These are phyloP conservation scores for Termitomyces sp. DNA, from an alignment of 1,284 basidiomycete species.

Conservation along the genomic window DNA sequence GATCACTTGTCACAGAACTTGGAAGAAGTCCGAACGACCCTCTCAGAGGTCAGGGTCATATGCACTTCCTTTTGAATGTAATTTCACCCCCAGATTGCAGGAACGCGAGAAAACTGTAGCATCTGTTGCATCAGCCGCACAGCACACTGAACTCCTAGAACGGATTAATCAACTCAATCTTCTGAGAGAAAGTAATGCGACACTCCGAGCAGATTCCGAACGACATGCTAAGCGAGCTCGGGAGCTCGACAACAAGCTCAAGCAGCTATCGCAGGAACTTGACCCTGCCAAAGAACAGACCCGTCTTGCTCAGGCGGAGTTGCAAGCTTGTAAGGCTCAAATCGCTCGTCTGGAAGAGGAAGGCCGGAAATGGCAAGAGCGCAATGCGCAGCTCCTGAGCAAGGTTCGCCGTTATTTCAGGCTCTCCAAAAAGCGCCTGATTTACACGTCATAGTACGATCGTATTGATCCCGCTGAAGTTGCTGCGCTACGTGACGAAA, in stretches of 20 bases:
- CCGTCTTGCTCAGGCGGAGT: slow-evolving; percentile 64
- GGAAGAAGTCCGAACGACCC: slow-evolving; percentile 61
- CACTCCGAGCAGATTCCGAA: slow-evolving; percentile 75
- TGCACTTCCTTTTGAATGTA: not conserved
- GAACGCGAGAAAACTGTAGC: slow-evolving; percentile 75
- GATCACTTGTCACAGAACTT: slow-evolving; percentile 69
- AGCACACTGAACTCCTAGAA: slow-evolving; percentile 83
- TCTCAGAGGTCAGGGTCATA: slow-evolving; percentile 49
- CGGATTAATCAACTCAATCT: slow-evolving; percentile 86
- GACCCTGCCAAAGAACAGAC: slow-evolving; percentile 75
- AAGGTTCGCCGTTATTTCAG: slow-evolving; percentile 44
- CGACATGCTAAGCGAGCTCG: slow-evolving; percentile 58
- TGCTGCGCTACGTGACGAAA: slow-evolving; percentile 74
- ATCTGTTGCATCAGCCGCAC: slow-evolving; percentile 65
- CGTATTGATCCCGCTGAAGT: slow-evolving; percentile 85
- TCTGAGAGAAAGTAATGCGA: slow-evolving; percentile 84
- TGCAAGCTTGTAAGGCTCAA: slow-evolving; percentile 67
- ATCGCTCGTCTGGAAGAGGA: slow-evolving; percentile 75
- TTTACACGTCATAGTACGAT: slow-evolving; percentile 54
- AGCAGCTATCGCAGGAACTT: slow-evolving; percentile 55
- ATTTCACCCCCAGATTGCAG: slow-evolving; percentile 31
- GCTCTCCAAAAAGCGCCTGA: not conserved
- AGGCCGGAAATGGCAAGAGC: slow-evolving; percentile 79
- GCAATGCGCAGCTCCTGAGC: slow-evolving; percentile 74
- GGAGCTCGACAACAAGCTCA: slow-evolving; percentile 62